A percentile compares a stretch with the other conserved stretches of the same genome.
These are phyloP conservation scores for Musa schizocarpa DNA, from an alignment of 176 grass and related monocot species.

Conservation along the genomic window DNA sequence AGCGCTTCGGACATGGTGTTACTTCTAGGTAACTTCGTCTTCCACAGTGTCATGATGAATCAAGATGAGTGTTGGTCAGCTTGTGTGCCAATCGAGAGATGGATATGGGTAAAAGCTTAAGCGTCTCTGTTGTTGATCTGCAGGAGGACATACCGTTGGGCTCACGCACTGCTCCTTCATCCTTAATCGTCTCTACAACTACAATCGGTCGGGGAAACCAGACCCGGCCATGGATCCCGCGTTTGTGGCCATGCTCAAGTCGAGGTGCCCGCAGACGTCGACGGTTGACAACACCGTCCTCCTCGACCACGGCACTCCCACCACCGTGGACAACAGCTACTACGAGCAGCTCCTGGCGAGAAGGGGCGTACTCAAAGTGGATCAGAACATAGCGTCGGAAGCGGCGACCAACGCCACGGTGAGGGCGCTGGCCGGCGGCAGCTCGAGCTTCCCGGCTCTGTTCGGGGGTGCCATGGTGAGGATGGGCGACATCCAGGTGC, in stretches of 20 bases:
- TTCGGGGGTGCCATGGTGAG: not conserved
- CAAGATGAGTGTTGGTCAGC: too few relatives aligned
- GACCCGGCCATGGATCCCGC: constrained; percentile 53
- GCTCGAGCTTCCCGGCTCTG: not conserved
- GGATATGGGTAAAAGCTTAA: too few relatives aligned
- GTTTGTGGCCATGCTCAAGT: constrained; percentile 30
- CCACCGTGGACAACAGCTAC: constrained; percentile 52
- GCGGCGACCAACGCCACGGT: constrained; percentile 39
- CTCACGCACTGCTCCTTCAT: constrained; percentile 75
- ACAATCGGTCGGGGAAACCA: constrained; percentile 34
- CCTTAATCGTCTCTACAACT: constrained; percentile 45
- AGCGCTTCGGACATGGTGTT: constrained; percentile 52
- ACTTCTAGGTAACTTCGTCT: constrained; percentile 44
- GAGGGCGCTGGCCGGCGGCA: not conserved
- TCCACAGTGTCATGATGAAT: too few relatives aligned
- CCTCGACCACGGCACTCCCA: constrained; percentile 47
- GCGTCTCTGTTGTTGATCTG: not conserved
- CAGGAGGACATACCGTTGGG: constrained; percentile 74
- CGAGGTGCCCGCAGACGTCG: constrained; percentile 21
- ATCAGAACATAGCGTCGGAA: constrained; percentile 42
- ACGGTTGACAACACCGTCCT: constrained; percentile 40
- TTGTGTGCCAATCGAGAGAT: too few relatives aligned
- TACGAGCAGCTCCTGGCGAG: constrained; percentile 41
- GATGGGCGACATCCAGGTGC: constrained; percentile 6
- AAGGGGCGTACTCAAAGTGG: constrained; percentile 50